Conservation (phyloP, 768 basidiomycete genomes). For the Boletus rex-veris region DNA sequence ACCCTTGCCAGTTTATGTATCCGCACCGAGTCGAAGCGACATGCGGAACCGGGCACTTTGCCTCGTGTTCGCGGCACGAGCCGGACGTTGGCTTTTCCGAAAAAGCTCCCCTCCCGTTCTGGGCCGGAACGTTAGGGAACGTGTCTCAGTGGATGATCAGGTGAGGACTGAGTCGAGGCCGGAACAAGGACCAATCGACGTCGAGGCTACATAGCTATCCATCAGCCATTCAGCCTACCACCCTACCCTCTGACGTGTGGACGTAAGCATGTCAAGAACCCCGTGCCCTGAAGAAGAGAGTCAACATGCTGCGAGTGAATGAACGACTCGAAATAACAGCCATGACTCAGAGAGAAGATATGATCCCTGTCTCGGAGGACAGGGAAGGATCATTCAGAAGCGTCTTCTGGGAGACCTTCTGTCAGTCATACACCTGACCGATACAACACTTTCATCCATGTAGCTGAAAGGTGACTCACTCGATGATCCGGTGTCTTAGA, state of each 20-base stretch:
- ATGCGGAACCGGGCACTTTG: conserved; percentile 25
- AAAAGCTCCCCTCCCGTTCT: conserved; percentile 9
- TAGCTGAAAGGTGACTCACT: conserved; percentile 4
- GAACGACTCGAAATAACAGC: background rate
- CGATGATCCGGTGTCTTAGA: background rate
- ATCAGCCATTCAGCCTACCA: no score
- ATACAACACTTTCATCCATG: conserved; percentile 27
- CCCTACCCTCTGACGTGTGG: no score
- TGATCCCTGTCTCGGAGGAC: conserved; percentile 11
- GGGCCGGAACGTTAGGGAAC: background rate
- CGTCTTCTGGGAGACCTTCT: conserved; percentile 26
- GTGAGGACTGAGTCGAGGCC: background rate
- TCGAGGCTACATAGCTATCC: background rate
- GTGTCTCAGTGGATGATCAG: background rate
- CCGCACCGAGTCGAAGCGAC: conserved; percentile 10
- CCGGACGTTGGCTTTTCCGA: conserved; percentile 6
- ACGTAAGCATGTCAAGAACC: no score
- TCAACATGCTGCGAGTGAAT: conserved; percentile 8
- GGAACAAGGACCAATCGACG: background rate
- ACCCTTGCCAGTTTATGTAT: conserved; percentile 26
- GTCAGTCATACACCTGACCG: conserved; percentile 1
- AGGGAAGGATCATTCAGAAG: conserved; percentile 27
- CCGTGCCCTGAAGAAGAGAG: background rate
- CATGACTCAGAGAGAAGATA: conserved; percentile 36
- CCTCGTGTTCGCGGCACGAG: conserved; percentile 29